Base-by-base conservation (phyloP, 768 basidiomycete genomes). In the Hemileccinum impolitum region DNA sequence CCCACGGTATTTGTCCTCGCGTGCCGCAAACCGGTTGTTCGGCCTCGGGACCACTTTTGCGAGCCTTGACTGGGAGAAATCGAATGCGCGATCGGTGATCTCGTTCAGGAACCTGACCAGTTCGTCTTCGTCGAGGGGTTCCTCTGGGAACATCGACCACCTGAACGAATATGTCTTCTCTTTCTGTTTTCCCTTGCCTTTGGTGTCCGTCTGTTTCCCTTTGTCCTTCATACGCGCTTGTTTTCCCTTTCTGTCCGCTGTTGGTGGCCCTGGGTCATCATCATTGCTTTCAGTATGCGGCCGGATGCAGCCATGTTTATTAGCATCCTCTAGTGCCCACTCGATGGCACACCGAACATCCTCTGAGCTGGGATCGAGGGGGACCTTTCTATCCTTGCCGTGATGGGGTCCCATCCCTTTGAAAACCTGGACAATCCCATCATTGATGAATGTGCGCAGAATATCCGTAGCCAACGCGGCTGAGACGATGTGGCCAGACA, bases 401-500 rank as follows among this genome's bases (percentile, higher is more conserved):
- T 13, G 4, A 8, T 12, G 17, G 31, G 13, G 35, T 17, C 4
- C 19, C 19, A 4, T 18, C 8, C 39, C 31, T 9, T 31, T 21
- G 4, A 15, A 48, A 4, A 52, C 43, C 3, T 34, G 31, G 9
- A 51, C 32, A 4, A 31, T 15, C 4, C 46, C 46, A 30, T 34
- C 23, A 13, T 37, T 11, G 19, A 54, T 15, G 15, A 54, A 45
- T 8, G 25, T 18, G 5, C 17, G 14, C 7, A 55, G 21, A 10
- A 51, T 45, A 17, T 47, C 46, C 23, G 17, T 40, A 3, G 43
- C 53, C 25, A 55, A 9, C 6, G 25, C 40, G 1, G 50, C 45
- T 6, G 50, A 39, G 7, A 51, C 45, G 23, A 45, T 34, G 13
- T 51, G 45, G 6, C 49, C 50, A 23, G 51, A 55, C 25, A 55